Percentiles rank a stretch among this genome's conserved stretches.
Evolutionary conservation across 2,329 filamentous ascomycete species (phyloP).

Genomic region (Mariannaea sp.): DNA sequence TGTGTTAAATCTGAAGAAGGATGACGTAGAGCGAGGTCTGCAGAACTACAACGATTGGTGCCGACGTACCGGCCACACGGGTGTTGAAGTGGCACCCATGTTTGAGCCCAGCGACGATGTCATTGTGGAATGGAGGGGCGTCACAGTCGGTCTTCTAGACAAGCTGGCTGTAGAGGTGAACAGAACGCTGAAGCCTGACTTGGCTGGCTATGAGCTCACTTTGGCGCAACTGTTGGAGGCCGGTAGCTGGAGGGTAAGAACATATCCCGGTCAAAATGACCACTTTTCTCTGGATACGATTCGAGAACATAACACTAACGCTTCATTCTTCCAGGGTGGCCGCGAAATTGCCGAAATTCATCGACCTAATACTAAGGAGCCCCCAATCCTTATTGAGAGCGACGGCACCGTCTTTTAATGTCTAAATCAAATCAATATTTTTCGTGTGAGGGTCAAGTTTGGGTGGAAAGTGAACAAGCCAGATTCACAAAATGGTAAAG

Average conservation of each 20-base stretch:
- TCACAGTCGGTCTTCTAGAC: slow-evolving; percentile 65
- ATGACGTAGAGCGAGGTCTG: slow-evolving; percentile 72
- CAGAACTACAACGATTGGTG: slow-evolving; percentile 68
- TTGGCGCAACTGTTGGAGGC: slow-evolving; percentile 92
- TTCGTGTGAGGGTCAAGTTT: background rate
- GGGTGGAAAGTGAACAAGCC: slow-evolving; percentile 28
- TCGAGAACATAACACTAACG: slow-evolving; percentile 21
- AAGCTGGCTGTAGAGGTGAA: slow-evolving; percentile 57
- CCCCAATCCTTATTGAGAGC: slow-evolving; percentile 93
- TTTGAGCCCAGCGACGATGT: slow-evolving; percentile 65
- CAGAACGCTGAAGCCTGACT: slow-evolving; percentile 65
- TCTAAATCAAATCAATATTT: slow-evolving; percentile 8
- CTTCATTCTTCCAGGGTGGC: slow-evolving; percentile 71
- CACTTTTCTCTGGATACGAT: background rate
- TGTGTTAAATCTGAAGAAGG: slow-evolving; percentile 74
- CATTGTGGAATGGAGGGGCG: slow-evolving; percentile 68
- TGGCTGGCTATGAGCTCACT: slow-evolving; percentile 73
- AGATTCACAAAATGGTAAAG: slow-evolving; percentile 19
- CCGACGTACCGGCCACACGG: slow-evolving; percentile 69
- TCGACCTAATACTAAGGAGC: slow-evolving; percentile 93
- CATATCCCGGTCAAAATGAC: background rate
- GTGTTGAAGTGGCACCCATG: slow-evolving; percentile 59
- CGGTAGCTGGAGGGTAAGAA: slow-evolving; percentile 91
- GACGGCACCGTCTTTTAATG: slow-evolving; percentile 92
- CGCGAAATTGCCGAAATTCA: slow-evolving; percentile 95